phyloP scores from a whole-genome alignment of 768 basidiomycete species.

The Rhizopogon roseolus region DNA sequence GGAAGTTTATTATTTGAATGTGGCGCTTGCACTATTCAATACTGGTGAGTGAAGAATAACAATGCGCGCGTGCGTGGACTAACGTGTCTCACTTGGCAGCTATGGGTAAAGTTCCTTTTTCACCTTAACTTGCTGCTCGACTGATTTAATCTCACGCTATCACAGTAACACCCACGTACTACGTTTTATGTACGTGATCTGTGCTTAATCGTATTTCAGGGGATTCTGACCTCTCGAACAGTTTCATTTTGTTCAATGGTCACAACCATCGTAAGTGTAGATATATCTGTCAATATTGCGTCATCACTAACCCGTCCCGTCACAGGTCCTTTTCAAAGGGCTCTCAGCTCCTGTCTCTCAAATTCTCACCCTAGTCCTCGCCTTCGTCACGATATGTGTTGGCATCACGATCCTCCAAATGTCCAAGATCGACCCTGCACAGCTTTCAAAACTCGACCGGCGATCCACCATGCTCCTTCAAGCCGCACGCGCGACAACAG shows the following conservation, averaged over 20 bases:
- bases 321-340: constrained; percentile 84
- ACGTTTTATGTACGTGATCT: constrained; percentile 64
- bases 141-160: constrained; percentile 16
- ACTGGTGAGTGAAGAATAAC: constrained; percentile 47
- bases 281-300: background rate
- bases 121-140: background rate
- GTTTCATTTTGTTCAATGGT: constrained; percentile 84
- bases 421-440: constrained; percentile 86
- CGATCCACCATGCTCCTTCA: constrained; percentile 86
- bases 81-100: constrained; percentile 30
- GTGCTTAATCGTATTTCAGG: background rate
- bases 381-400: constrained; percentile 84
- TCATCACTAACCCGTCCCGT: background rate
- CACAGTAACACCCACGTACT: constrained; percentile 81
- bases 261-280: constrained; percentile 66
- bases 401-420: constrained; percentile 96
- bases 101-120: constrained; percentile 49
- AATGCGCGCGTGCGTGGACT: background rate
- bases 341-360: constrained; percentile 69
- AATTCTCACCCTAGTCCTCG: constrained; percentile 90
- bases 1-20: constrained; percentile 94
- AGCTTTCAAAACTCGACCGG: constrained; percentile 78
- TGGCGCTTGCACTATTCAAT: constrained; percentile 94
- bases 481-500: constrained; percentile 72
- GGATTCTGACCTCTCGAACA: constrained; percentile 19